Evolutionary conservation across 768 basidiomycete species (phyloP), one percentile per base, ranked within the genome.

Genomic region (Suillus alpinus): DNA sequence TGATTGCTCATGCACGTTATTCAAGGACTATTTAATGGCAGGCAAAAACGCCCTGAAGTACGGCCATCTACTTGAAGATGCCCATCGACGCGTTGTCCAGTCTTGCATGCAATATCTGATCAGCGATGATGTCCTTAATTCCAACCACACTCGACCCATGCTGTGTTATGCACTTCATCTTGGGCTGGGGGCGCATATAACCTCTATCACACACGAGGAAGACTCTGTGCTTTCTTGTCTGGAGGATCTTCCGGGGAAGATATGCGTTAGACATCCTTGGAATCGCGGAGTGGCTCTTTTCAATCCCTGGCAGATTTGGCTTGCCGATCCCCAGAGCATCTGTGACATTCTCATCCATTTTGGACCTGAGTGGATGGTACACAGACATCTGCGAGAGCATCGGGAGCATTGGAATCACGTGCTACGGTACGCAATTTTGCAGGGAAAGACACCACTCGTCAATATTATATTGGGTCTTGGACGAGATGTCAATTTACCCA

Each of bases 231-330:
- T 57, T 44, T 41, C 31, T 31, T 49, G 18, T n/a, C 56, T 57
- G 18, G 56, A 57, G 41, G 20, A 39, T 49, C 39, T 57, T 6
- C 56, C 39, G 13, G 20, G 2, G 2, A 14, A 31, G 14, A 20
- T 46, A n/a, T 57, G 39, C 16, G 0, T 29, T 44, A 40, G 29
- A 14, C 40, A 57, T 12, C 41, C 34, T 47, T 39, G 56, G 56
- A 39, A 31, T 29, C 1, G 2, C 26, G 32, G 1, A 41, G 32
- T 32, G 2, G 44, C 56, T 18, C 32, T 7, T 29, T 1, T 4
- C 26, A 57, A 57, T 2, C 49, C 29, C 49, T 50, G 49, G 49
- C 49, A 50, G 49, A 50, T 50, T 31, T 50, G 49, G 49, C 29
- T 50, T 10, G 49, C 49, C 1, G 29, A 50, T 31, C 49, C 49